A percentile compares a stretch with the other conserved stretches of the same genome.
These are phyloP conservation scores for Phoma sp. DNA, from an alignment of 2,329 filamentous ascomycete species.

Conservation along the genomic window DNA sequence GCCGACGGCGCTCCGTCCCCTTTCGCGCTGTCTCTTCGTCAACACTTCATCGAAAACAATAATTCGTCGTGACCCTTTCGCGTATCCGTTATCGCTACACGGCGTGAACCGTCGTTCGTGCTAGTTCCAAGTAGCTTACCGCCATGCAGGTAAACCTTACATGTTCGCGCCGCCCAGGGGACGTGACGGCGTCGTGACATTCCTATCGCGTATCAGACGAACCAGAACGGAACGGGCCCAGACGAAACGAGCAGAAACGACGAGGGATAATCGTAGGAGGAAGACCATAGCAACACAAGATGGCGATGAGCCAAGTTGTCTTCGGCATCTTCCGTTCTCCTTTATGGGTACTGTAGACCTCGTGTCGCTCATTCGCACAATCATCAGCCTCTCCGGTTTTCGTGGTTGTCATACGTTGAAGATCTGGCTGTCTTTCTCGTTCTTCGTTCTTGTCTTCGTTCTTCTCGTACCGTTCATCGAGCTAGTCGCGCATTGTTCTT, in stretches of 20 bases:
- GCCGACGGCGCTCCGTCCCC: neutral
- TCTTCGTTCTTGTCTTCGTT: neutral
- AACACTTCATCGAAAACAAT: neutral
- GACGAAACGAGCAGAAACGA: too few species aligned
- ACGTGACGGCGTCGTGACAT: neutral
- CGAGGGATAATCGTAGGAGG: neutral
- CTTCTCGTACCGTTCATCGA: neutral
- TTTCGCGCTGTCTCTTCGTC: neutral
- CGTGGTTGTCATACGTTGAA: neutral
- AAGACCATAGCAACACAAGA: neutral
- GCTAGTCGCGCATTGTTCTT: neutral
- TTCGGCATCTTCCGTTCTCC: neutral
- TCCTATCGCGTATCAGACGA: neutral
- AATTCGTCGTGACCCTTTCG: neutral
- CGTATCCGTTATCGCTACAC: neutral
- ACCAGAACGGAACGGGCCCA: neutral
- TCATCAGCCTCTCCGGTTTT: neutral
- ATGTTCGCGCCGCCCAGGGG: too few species aligned
- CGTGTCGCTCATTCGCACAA: slow-evolving; percentile 1
- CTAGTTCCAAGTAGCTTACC: too few species aligned
- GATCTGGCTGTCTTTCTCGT: neutral
- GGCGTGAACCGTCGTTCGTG: neutral
- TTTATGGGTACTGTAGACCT: neutral
- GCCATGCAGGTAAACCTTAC: neutral
- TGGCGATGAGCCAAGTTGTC: neutral